A percentile compares a stretch with the other conserved stretches of the same genome.
These are phyloP conservation scores for Phalaenopsis aphrodite DNA, from an alignment of 106 monocot species.

Conservation along the genomic window DNA sequence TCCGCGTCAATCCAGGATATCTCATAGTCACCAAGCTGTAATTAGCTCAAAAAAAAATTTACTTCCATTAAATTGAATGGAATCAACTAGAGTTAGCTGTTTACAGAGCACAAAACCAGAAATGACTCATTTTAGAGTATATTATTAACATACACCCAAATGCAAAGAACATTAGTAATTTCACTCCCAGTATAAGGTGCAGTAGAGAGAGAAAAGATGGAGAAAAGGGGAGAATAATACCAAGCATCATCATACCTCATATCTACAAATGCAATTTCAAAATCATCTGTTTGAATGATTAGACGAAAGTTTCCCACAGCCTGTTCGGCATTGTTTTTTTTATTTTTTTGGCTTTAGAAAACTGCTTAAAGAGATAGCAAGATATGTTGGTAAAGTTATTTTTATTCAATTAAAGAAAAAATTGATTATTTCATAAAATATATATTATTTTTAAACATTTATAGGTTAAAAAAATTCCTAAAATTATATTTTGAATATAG, in stretches of 20 bases:
- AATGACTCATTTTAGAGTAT: neutral
- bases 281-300: neutral
- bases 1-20: slow-evolving; percentile 88
- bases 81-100: neutral
- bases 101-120: neutral
- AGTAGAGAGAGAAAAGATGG: neutral
- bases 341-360: neutral
- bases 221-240: neutral
- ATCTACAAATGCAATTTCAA: neutral
- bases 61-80: neutral
- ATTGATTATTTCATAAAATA: too few species aligned
- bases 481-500: too few species aligned
- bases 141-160: neutral
- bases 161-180: neutral
- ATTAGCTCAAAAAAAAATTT: slow-evolving; percentile 13
- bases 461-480: too few species aligned
- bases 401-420: neutral
- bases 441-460: too few species aligned
- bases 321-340: neutral
- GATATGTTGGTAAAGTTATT: neutral
- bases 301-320: neutral
- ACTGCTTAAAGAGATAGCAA: neutral
- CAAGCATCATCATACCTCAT: neutral
- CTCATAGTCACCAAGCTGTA: slow-evolving; percentile 89
- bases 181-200: neutral